Evolutionary conservation across 257 asterid genomes (phyloP).

Genomic region (Ligustrum vulgare): DNA sequence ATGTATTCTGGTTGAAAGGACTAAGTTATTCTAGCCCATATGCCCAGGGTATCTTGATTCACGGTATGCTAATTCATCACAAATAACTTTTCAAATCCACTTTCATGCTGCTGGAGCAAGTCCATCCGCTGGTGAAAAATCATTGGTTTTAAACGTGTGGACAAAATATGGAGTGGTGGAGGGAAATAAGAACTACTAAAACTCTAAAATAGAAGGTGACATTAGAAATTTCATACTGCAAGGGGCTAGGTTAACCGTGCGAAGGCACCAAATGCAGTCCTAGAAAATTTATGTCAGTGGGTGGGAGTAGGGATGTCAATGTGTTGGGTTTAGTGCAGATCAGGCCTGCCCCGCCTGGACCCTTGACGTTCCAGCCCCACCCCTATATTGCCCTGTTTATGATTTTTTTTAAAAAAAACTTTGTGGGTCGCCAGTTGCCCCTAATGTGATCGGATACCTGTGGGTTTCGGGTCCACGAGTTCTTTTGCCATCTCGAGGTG

Average conservation of each 20-base stretch:
- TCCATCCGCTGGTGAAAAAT: neutral
- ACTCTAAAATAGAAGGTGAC: constrained; percentile 5
- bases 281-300: neutral
- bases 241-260: neutral
- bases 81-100: neutral
- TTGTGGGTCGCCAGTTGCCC: too few species aligned
- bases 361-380: too few species aligned
- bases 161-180: neutral
- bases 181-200: neutral
- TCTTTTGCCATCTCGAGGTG: too few species aligned
- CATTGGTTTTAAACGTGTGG: neutral
- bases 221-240: constrained; percentile 3
- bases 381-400: too few species aligned
- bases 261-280: constrained; percentile 3
- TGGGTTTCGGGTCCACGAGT: too few species aligned
- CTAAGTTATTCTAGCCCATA: constrained; percentile 68
- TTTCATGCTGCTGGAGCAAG: neutral
- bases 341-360: too few species aligned
- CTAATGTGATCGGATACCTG: too few species aligned
- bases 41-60: constrained; percentile 83
- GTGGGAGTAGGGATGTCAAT: too few species aligned
- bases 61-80: constrained; percentile 47
- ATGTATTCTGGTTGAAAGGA: constrained; percentile 88
- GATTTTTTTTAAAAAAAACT: too few species aligned
- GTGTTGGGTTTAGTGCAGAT: too few species aligned